Evolutionary conservation across 1,284 basidiomycete species (phyloP), one percentile per base, ranked within the genome.

Genomic region (Caloboletus firmus): DNA sequence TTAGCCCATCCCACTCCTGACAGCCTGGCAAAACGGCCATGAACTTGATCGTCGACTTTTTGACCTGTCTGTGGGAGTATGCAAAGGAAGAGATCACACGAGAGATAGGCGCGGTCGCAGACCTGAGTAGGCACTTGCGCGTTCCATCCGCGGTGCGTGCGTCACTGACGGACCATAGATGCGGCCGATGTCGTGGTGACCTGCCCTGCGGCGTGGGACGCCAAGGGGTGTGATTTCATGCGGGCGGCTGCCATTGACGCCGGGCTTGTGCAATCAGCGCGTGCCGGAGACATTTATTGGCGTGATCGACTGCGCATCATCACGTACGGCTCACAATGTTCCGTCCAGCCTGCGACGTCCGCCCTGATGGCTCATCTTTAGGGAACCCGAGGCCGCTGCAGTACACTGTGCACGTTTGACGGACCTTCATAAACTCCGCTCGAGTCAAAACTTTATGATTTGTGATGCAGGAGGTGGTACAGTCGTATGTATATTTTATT

Each of bases 121-220:
- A 92, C 73, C 75, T 93, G 49, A 85, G 90, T 91, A 62, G 57
- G 82, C 71, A 41, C 13, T 7, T 9, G 13, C 39, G 45, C 39
- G 45, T 49, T 30, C 31, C n/a, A 15, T 48, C 5, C 32, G 34
- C 26, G 13, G 20, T 30, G 18, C 10, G n/a, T 12, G 20, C 26
- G 12, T 49, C 22, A 20, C 46, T 55, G 45, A 57, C 12, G 45
- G 45, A 0, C 26, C 60, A 40, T 35, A 91, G 89, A 89, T 67
- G 77, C 84, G 36, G 89, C 88, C 44, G 85, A 90, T 61, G 85
- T 92, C 6, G 87, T 87, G 78, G 72, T 92, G 46, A 91, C 89
- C 10, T 90, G 91, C 9, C 91, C 90, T 49, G 91, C 90, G 13
- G 88, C 89, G 34, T 93, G 91, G 91, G 89, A 92, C 67, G 88